Base-by-base conservation (phyloP, 2,329 filamentous ascomycete species). In the Pseudohalonectria lignicola region DNA sequence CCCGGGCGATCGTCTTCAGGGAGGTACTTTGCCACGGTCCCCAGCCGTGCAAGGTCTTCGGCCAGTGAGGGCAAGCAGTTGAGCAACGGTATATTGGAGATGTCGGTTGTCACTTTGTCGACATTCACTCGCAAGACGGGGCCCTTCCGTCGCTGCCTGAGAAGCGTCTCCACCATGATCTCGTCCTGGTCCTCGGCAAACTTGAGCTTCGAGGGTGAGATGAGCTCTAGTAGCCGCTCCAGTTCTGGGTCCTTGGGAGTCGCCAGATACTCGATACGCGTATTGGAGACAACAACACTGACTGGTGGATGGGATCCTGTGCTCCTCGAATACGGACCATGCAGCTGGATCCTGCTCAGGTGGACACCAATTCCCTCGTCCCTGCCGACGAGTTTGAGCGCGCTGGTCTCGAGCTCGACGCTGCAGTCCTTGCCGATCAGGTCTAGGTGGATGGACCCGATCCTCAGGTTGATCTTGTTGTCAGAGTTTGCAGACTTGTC, bases 1-100 rank as follows among this genome's bases (percentile, higher is more conserved):
- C 92, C 92, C 2, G 92, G 92, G 2, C 88, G 76, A 49, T 98
- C 90, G 57, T 98, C 92, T 49, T 98, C 90, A 0, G 92, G 90
- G 3, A 98, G 69, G 54, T 96, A 96, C 54, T 95, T 96, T 6
- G 90, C 76, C 19, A 98, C 86, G 1, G 79, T 88, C 1, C 87
- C 85, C 5, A 98, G 66, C 47, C 83, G 86, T 5, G 81, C 71
- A 35, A 96, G 56, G 50, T 98, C 92, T 45, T 84, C 79, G 1
- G 74, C 80, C 8, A 98, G 69, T 10, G 71, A 70, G 7, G 80
- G 74, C 12, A 98, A 65, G 31, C 75, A 73, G 9, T 74, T 66
- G 13, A 94, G 62, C 46, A 82, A 76, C 10, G 74, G 64, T 29
- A 86, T 59, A 43, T 79, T 76, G 7, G 68, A 66, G 13, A 92